Evolutionary conservation across 306 rosid genomes (phyloP), one percentile per base, ranked within the genome.

Genomic region (Casuarina equisetifolia): DNA sequence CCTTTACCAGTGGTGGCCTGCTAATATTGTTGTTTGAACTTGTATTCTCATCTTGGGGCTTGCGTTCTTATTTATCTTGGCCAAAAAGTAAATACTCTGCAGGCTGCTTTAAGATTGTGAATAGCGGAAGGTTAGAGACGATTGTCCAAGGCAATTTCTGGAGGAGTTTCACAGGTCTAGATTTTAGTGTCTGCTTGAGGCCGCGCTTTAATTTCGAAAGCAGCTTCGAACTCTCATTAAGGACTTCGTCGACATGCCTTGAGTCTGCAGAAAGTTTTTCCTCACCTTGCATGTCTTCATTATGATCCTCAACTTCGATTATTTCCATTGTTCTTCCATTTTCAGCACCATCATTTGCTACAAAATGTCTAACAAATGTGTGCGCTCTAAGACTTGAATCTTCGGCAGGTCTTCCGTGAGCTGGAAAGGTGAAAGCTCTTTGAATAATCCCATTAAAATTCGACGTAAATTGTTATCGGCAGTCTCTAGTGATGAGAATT

Each of bases 351-450:
- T 61, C 89, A 86, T 76, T 39, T 76, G 71, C 78, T 88, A 90
- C 74, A 90, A 54, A 73, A 88, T 88, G 71, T 89, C 97, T 9
- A 91, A 75, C 89, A 93, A 74, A 78, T 91, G 97, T 7, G 84
- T 73, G 69, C 86, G 80, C 3, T 84, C 79, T 0, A 92, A 89
- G 81, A 85, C 74, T 74, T 25, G 53, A 79, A 80, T 69, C 38
- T 78, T 86, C n/a, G 82, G 88, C 53, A 76, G 61, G 13, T 80
- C 76, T 6, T 79, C 81, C 72, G 70, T 74, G 87, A 81, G 57
- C 77, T 86, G 88, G 84, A 90, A 90, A 19, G 97, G 97, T 32
- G 91, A 90, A 57, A 91, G 69, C 80, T 86, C 93, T 44, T 78
- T 80, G 70, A 82, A 90, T 36, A 93, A 55, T 3, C 92, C 96